phyloP scores from a whole-genome alignment of 75 land plant genomes.

The Cryptomeria japonica region DNA sequence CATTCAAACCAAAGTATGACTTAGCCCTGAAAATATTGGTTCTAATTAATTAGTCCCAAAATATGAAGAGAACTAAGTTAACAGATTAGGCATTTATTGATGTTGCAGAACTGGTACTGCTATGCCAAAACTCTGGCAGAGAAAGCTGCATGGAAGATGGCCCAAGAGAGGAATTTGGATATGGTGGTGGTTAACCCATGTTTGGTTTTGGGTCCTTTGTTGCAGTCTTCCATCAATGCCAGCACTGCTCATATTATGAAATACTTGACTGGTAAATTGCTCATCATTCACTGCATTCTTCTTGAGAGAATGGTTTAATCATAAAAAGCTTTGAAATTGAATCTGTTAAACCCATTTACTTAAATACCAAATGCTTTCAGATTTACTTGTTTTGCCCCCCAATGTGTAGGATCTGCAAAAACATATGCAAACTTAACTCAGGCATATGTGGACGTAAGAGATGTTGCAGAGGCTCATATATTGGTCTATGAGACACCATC shows the following conservation, averaged over 20 bases:
- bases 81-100: neutral
- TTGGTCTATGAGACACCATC: conserved; percentile 9
- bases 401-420: neutral
- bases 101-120: conserved; percentile 10
- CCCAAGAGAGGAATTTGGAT: conserved; percentile 33
- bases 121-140: conserved; percentile 50
- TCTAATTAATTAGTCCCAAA: no score
- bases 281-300: no score
- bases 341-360: no score
- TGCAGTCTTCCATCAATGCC: conserved; percentile 30
- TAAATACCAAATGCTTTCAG: no score
- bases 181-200: conserved; percentile 46
- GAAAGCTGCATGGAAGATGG: conserved; percentile 37
- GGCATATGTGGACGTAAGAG: conserved; percentile 24
- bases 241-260: no score
- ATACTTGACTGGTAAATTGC: conserved; percentile 12
- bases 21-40: neutral
- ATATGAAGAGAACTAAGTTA: neutral
- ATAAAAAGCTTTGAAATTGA: no score
- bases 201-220: conserved; percentile 51
- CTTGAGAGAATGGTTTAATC: no score
- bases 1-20: conserved; percentile 33
- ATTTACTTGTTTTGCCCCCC: no score
- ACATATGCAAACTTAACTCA: neutral
- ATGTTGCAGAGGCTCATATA: conserved; percentile 26